Base-by-base conservation (phyloP, 1,284 basidiomycete genomes). In the Microbotryum lychnidis-dioicae region DNA sequence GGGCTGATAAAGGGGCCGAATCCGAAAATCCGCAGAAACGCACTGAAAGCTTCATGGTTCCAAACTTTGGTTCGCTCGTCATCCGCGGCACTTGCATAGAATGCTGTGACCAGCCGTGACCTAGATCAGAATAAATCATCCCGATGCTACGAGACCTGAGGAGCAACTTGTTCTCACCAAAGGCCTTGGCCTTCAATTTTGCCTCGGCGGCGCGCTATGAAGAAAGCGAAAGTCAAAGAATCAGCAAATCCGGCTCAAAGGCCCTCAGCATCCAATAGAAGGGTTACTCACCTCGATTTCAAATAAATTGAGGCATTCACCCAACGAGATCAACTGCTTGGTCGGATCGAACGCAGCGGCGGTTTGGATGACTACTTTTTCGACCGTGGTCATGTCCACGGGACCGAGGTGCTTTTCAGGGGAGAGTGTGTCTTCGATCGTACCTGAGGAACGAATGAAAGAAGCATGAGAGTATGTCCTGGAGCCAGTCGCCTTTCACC, bases 81-180 rank as follows among this genome's bases (percentile, higher is more conserved):
- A 70, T 92, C 91, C 4, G 86, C 80, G 2, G 86, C 86, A 27
- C 87, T 89, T 10, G 83, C 82, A 72, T 91, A 93, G 75, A 91
- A 93, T 4, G 89, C 84, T 69, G 56, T 2, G 20, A 9, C 8
- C 29, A 27, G 1, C 6, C 4, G 14, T 37, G 1, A 16, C 14
- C 9, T 37, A 8, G 25, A 47, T 50, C 51, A 54, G 46, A 16
- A 56, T 44, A 20, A 18, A 2, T 2, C 44, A 18, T 4, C 31
- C 3, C 23, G 2, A 33, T 20, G 29, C 29, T 16, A 44, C 12
- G 10, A 9, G 27, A n/a, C 6, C 6, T 37, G 9, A 4, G 33
- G 60, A 4, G 9, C 8, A 14, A 18, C 14, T 42, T 31, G 1
- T 44, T 14, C 64, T 44, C 31, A 69, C 67, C 67, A 60, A 61